A percentile compares a stretch with the other conserved stretches of the same genome.
Evolutionary conservation across 2,329 filamentous ascomycete species (phyloP).

Genomic region (Pseudopyricularia cyperi): DNA sequence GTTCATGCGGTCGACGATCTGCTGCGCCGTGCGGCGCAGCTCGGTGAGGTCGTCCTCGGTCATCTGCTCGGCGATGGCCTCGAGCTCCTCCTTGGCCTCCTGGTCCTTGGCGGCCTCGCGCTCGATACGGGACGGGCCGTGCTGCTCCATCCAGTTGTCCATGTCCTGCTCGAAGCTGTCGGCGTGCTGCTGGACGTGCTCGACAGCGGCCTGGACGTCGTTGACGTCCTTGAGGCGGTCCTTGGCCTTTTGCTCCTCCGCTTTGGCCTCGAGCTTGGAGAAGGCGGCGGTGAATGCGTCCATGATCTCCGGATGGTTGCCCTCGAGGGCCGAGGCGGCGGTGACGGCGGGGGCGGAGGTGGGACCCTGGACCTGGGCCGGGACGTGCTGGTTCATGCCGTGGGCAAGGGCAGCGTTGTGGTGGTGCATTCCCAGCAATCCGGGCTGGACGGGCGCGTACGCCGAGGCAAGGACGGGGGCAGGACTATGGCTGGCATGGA

Average conservation of each 20-base stretch:
- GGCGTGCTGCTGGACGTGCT: not conserved
- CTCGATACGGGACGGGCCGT: constrained; percentile 16
- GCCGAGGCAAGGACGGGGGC: not conserved
- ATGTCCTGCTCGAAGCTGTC: constrained; percentile 13
- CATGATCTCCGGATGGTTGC: not conserved
- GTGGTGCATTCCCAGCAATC: too few species aligned
- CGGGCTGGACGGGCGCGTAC: too few species aligned
- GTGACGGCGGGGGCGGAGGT: not conserved
- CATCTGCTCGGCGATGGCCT: constrained; percentile 7
- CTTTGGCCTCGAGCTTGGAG: constrained; percentile 5
- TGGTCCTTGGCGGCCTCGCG: not conserved
- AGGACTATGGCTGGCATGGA: not conserved
- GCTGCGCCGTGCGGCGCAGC: constrained; percentile 57
- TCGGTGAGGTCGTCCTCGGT: constrained; percentile 18
- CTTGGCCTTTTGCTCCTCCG: not conserved
- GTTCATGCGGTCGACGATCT: constrained; percentile 55
- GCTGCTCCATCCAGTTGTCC: constrained; percentile 17
- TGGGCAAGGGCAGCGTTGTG: not conserved
- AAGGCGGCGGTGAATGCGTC: constrained; percentile 10
- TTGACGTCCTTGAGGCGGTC: not conserved
- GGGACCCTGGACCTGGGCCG: not conserved
- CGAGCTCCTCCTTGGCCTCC: constrained; percentile 4
- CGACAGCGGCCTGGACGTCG: not conserved
- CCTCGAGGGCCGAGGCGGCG: not conserved
- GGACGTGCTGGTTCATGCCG: not conserved